Evolutionary conservation across 2,329 filamentous ascomycete genomes (phyloP), one percentile per base, ranked within the genome.

Genomic region (Aspergillus versicolor): DNA sequence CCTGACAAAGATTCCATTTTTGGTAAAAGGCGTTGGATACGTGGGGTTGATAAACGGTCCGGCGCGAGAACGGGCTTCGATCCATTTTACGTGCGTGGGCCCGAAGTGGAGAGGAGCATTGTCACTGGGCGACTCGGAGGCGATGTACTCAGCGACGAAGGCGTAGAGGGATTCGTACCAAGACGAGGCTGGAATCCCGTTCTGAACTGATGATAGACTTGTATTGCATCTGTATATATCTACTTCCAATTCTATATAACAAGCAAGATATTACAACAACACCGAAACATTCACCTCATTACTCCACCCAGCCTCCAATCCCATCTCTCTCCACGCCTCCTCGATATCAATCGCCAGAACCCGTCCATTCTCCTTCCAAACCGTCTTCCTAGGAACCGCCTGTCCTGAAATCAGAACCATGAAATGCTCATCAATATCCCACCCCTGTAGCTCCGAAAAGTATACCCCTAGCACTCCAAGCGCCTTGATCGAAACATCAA

Each of bases 311-410:
- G 84, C 82, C 57, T 85, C 77, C 54, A 94, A 78, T 0, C 81
- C 83, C 78, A 92, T 82, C 65, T 90, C 85, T 45, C 83, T 82
- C 92, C 92, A 97, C 1, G 93, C 93, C 30, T 76, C 79, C 63
- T 86, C 82, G 12, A 91, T 73, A 77, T 97, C 90, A 54, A 97
- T 83, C 63, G 91, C 87, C 32, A 97, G 73, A 7, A 97, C 83
- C 57, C 81, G 79, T 0, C 72, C 65, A 57, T 64, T 84, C 77
- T n/a, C 69, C 47, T 87, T 76, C 30, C 75, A 79, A 1, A 94
- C 89, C 0, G 87, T 88, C 52, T 87, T 75, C 5, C 79, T 67
- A 0, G 91, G 88, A 3, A 97, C 82, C 0, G 88, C 82, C 56
- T 83, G 80, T 5, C 88, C 90, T 50, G 87, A 85, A 0, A 97